Base-by-base conservation (phyloP, 257 asterid species). In the Salvia splendens region DNA sequence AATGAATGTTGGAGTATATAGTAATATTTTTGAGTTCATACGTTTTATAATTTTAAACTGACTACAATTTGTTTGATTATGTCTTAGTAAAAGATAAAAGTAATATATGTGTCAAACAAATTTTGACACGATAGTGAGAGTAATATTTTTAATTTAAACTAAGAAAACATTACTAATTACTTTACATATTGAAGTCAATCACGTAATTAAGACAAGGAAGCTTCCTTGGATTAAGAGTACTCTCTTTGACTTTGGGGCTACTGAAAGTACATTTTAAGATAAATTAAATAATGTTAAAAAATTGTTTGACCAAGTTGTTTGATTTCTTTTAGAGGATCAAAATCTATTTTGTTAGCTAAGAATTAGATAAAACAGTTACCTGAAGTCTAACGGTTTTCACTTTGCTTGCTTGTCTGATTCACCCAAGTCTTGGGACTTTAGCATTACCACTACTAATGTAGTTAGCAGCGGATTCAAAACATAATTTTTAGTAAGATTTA, bases 291-390 rank as follows among this genome's bases (percentile, higher is more conserved):
- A 51, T 65, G 52, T 6, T 45, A 70, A 64, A 45, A 40, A 73
- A 80, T 54, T 48, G 73, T 78, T 80, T 85, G 91, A 80, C 88
- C 66, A 75, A 68, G 78, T 40, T 40, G 0, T 8, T 8, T 40
- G 8, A 5, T 40, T 0, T 6, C 9, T 38, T 40, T 7, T 40
- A 2, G 12, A 40, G 45, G 88, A 80, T 84, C 66, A 75, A 68
- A 80, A 43, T 58, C 69, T 28, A 35, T 73, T 54, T 64, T 59
- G 84, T 78, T 85, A 76, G 85, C 62, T 79, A 70, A 70, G 67
- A 70, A 80, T 73, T 82, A 63, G 86, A 82, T 82, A 77, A 80
- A 82, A 64, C 49, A 50, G 71, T 63, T 74, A 85, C 88, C 91
- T 69, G 82, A 78, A 72, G 40, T 51, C 70, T 80, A 80, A 75